A percentile compares a stretch with the other conserved stretches of the same genome.
phyloP scores from a whole-genome alignment of 192 early-diverging fungal genomes.

The Backusella tarrabulga region DNA sequence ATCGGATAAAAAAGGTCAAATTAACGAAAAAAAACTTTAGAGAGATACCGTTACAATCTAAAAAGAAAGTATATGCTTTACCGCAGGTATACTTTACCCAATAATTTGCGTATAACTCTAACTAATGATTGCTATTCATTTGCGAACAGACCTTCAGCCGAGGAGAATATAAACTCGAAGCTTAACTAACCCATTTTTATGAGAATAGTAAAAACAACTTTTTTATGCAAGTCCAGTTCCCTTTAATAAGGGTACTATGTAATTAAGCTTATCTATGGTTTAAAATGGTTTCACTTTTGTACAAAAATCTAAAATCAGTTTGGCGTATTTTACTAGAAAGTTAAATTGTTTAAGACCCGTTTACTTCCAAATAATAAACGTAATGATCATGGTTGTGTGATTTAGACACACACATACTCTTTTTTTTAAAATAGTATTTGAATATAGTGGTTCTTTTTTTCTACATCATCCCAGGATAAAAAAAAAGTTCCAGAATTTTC shows the following conservation, averaged over 20 bases:
- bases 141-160: not conserved
- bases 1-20: no score
- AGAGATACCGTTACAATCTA: not conserved
- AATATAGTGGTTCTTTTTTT: not conserved
- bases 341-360: not conserved
- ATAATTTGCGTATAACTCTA: not conserved
- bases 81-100: not conserved
- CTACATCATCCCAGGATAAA: not conserved
- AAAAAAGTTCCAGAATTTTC: not conserved
- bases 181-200: not conserved
- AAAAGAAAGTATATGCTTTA: not conserved
- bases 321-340: not conserved
- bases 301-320: not conserved
- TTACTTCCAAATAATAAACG: not conserved
- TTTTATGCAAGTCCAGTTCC: not conserved
- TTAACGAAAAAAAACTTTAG: no score
- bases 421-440: not conserved
- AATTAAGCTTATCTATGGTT: not conserved
- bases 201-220: not conserved
- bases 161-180: not conserved
- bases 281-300: not conserved
- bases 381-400: not conserved
- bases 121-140: not conserved
- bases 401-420: not conserved
- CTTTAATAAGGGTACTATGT: not conserved